phyloP scores from a whole-genome alignment of 495 filamentous ascomycete genomes.

The Xylaria bambusicola region DNA sequence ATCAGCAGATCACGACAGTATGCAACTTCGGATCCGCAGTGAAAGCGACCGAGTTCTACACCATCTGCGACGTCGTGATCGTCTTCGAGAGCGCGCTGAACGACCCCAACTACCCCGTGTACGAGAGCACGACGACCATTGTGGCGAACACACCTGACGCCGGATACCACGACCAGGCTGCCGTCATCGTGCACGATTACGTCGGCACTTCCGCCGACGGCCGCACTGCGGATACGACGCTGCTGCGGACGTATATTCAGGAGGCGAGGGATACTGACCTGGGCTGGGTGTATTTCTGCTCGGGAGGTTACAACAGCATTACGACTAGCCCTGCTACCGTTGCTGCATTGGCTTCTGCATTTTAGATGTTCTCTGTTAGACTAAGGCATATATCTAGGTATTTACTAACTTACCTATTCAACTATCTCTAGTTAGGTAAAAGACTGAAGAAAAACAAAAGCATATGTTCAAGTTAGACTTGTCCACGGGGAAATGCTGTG shows the following conservation, averaged over 20 bases:
- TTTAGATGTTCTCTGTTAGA: background rate
- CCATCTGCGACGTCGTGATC: slow-evolving; percentile 14
- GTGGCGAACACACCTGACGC: background rate
- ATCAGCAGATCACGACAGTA: background rate
- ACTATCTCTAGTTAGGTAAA: no score
- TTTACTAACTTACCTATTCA: no score
- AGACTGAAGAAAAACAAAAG: no score
- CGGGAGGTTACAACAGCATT: slow-evolving; percentile 14
- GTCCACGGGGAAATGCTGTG: no score
- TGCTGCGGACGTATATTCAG: slow-evolving; percentile 3
- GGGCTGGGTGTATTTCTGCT: slow-evolving; percentile 21
- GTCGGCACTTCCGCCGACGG: background rate
- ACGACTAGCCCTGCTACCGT: slow-evolving; percentile 13
- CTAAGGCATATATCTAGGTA: background rate
- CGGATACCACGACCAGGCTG: background rate
- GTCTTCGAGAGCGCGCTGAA: slow-evolving; percentile 12
- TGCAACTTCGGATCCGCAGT: slow-evolving; percentile 19
- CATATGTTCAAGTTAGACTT: no score
- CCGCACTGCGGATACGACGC: background rate
- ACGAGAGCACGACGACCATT: slow-evolving; percentile 3
- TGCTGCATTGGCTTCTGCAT: slow-evolving; percentile 11
- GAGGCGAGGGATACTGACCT: slow-evolving; percentile 3
- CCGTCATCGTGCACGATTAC: slow-evolving; percentile 14
- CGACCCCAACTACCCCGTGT: background rate
- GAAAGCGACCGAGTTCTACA: background rate